Base-by-base conservation (phyloP, 1,284 basidiomycete genomes). In the Dichomitus squalens region DNA sequence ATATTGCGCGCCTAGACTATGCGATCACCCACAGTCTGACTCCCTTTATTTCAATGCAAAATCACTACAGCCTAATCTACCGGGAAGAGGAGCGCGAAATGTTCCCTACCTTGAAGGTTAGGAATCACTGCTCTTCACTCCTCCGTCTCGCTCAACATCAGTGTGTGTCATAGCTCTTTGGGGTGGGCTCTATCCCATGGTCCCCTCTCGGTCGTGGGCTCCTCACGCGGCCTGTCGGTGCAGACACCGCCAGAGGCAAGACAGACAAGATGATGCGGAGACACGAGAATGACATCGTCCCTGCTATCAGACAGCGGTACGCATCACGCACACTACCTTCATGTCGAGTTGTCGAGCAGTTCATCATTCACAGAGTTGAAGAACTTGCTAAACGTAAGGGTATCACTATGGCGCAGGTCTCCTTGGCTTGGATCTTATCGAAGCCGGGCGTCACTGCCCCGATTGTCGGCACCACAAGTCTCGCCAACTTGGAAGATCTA, bases 31-130 rank as follows among this genome's bases (percentile, higher is more conserved):
- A 81, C 67, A 71, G 70, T 46, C 72, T 80, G 41, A 81, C 79
- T 21, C 77, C 76, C 3, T 82, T 81, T 70, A 78, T 82, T 66
- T 76, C 76, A 9, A 84, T 84, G 82, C 83, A 85, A 60, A 80
- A 81, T 67, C 79, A 75, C 50, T 72, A 77, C 62, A 72, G 63
- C n/a, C 62, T 75, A 16, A 49, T 75, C 18, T 83, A 82, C 59
- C 74, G 80, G 35, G 80, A 82, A 62, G 79, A 81, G 61, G 79
- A 79, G 63, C 70, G 79, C 11, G 80, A 82, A 69, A 82, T 82
- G 79, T 75, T 79, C 56, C 80, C 80, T 12, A 69, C 56, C 12
- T 41, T 38, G 3, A 36, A 49, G 48, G 34, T 25, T 12, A 20
- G 46, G 9, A 11, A 7, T 25, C 11, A 7, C 31, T 1, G 21